Evolutionary conservation across 352 stramenopile genomes (phyloP), one percentile per base, ranked within the genome.

Genomic region (Pythium pyrilobum): DNA sequence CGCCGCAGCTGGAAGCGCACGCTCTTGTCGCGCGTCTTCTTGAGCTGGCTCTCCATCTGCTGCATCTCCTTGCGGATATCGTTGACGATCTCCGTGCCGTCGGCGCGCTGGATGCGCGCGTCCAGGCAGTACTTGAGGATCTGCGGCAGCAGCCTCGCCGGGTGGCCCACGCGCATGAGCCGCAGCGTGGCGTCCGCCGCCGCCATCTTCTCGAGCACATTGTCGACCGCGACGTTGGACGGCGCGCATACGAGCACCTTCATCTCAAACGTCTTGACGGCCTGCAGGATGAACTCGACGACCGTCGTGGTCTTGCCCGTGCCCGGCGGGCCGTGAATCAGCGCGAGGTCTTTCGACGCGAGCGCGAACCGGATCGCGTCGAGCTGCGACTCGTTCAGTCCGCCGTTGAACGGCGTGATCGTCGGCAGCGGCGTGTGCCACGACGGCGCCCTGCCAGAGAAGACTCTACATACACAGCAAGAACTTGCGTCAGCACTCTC

Each of bases 191-290:
- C n/a, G 34, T 47, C 43, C 7, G 70, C 64, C 24, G 47, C 67
- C 4, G 95, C 86, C 1, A 99, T 56, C 36, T 96, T 93, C 67
- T 98, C 92, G 32, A 99, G 70, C 8, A 99, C 81, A 68, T 99
- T 99, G 74, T 99, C 97, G 13, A 99, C 97, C 3, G 96, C 96
- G 32, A 99, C 96, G 74, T 99, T 99, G 38, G 93, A 99, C 28
- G 96, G 96, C 52, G 96, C 97, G 45, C 91, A 97, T 5, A 99
- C 95, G 18, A 99, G 74, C 15, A 99, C 85, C 53, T 92, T 95
- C 62, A 92, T 82, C 5, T 87, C 53, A 49, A 84, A 87, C 13
- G 65, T 62, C 25, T 75, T 63, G 11, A 99, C 92, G 13, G 89
- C 90, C 65, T 98, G 96, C 15, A 85, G 59, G 54, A 99, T 97